Base-by-base conservation (phyloP, 768 basidiomycete genomes). In the Suillus subaureus region DNA sequence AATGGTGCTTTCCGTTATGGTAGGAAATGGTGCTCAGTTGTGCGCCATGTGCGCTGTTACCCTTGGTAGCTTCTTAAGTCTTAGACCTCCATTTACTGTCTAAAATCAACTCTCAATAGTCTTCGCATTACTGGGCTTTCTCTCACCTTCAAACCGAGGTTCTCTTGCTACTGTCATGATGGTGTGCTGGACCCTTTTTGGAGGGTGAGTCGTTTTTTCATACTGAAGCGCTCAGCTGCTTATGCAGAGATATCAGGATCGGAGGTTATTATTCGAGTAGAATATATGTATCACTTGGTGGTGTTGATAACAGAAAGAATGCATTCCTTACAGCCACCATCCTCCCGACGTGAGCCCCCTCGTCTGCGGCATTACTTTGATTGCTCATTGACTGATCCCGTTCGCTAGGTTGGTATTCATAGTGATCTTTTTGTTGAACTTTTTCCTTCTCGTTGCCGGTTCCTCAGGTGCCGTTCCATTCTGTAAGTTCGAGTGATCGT, bases 401-500 rank as follows among this genome's bases (percentile, higher is more conserved):
- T 61, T 47, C 23, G 64, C 2, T 73, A 96, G 94, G 13, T 71
- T 92, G 68, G 87, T 98, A 54, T 99, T 98, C 75, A 78, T 85
- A 26, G 73, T 94, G 64, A 89, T 98, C 58, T 96, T 96, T 79
- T 75, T 96, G n/a, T 85, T 99, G 65, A 93, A 99, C 73, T 82
- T 97, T 37, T 93, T 96, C 83, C 87, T 99, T 28, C 80, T 98
- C 64, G 79, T 84, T 3, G 90, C 92, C 18, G 89, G 89, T 4
- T 96, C 96, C 2, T 97, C 96, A 6, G 97, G 97, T 11, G 97
- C 97, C 13, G 94, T 99, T 51, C 97, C 97, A 4, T 97, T 98
- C 75, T 94, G 96, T 88, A 70, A 63, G 81, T 75, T 7, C 49
- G 18, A 16, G 51, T 37, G 13, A n/a, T 18, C 39, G 40, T 43